Base-by-base conservation (phyloP, 2,329 filamentous ascomycete species). In the Arthroderma uncinatum region DNA sequence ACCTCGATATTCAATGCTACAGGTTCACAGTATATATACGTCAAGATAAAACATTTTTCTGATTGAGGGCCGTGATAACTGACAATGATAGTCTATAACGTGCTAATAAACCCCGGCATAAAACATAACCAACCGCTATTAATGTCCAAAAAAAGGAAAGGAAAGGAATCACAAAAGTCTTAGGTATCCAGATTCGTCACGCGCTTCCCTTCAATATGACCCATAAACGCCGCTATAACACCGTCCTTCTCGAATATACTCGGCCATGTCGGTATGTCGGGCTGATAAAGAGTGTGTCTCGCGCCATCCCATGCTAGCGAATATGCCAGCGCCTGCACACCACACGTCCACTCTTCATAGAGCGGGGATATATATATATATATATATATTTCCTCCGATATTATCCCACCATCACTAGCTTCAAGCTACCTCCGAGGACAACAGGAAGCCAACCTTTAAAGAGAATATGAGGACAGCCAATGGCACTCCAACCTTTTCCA, bases 21-120 rank as follows among this genome's bases (percentile, higher is more conserved):
- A 30, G 28, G 7, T 3, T 30, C 28, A 30, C 28, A 30, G 7
- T 30, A 30, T 30, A 30, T 7, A 30, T 30, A 4, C 5, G n/a
- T 50, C 47, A 50, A 50, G 19, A 50, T 50, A 50, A 16, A 50
- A 30, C 47, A 50, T n/a, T 30, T 34, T 50, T 33, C 28, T 33
- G 33, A 50, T 50, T 30, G 23, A 30, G 25, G 25, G 47, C 47
- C 47, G 47, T 34, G 47, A 50, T 50, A 50, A 50, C 47, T 50
- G 47, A 50, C 47, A 50, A 50, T 50, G 47, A 50, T 50, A 33
- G 47, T 50, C 47, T 50, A 50, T 50, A 50, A 50, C 47, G 47
- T 50, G 47, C 47, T 50, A 50, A 50, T 33, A 48, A 48, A 48
- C 19, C 47, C 47, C 47, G 14, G 47, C 47, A 50, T 50, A 50